These are phyloP conservation scores for Aurifilum marmelostoma DNA, from an alignment of 2,329 filamentous ascomycete genomes.

Conservation along the genomic window DNA sequence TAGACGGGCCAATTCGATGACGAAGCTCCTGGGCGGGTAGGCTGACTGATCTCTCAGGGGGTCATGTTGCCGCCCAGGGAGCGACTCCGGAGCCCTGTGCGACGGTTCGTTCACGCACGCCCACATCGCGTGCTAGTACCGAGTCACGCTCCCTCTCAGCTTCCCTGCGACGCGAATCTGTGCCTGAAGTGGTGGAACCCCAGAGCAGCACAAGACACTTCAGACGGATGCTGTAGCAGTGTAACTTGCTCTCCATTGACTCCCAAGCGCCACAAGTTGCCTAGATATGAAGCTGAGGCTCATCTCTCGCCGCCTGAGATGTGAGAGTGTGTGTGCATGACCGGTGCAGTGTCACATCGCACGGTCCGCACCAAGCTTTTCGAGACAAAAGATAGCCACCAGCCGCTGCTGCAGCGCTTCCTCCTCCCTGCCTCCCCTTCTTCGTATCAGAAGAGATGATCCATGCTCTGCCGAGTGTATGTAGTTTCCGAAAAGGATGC, in stretches of 20 bases:
- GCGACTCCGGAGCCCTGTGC: neutral
- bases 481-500: neutral
- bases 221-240: neutral
- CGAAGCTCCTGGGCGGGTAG: neutral
- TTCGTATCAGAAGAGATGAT: slow-evolving; percentile 4
- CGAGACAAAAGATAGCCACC: neutral
- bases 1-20: neutral
- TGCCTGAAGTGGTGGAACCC: neutral
- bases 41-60: neutral
- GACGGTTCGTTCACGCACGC: neutral
- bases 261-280: neutral
- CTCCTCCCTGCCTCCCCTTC: neutral
- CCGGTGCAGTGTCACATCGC: slow-evolving; percentile 14
- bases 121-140: neutral
- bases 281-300: neutral
- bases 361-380: slow-evolving; percentile 9
- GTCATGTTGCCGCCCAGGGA: neutral
- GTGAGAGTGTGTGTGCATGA: neutral
- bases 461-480: slow-evolving; percentile 9
- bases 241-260: neutral
- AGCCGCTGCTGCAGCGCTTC: neutral
- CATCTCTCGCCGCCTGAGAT: neutral
- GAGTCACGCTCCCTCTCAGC: neutral
- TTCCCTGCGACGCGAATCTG: neutral
- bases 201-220: neutral